Evolutionary conservation across 768 basidiomycete genomes (phyloP).

Genomic region (Butyriboletus loyo): DNA sequence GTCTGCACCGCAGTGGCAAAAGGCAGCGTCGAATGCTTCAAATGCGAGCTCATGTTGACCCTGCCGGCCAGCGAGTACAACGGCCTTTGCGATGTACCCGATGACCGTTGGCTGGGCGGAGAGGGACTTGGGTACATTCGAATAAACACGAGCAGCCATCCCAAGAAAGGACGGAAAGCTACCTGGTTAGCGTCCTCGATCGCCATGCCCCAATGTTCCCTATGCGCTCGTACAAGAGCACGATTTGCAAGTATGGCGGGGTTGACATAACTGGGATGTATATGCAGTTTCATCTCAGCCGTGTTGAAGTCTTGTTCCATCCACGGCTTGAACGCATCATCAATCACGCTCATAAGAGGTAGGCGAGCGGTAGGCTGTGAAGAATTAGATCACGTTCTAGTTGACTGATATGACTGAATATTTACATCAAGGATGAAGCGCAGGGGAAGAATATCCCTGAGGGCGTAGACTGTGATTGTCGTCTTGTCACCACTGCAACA

Average conservation of each 20-base stretch:
- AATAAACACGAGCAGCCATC: not conserved
- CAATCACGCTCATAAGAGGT: not conserved
- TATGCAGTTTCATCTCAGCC: fast-evolving
- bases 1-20: not conserved
- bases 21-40: not conserved
- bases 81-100: not conserved
- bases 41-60: not conserved
- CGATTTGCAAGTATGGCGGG: not conserved
- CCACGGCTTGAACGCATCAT: not conserved
- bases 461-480: not conserved
- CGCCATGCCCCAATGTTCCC: not conserved
- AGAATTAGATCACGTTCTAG: not conserved
- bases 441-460: not conserved
- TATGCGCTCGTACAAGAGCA: not conserved
- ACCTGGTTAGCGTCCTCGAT: not conserved
- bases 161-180: not conserved
- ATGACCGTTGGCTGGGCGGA: not conserved
- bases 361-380: not conserved
- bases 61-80: not conserved
- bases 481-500: not conserved
- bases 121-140: not conserved
- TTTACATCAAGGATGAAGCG: conserved; percentile 1
- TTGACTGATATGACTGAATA: not conserved
- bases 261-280: not conserved
- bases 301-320: not conserved